Conservation (phyloP, 768 basidiomycete genomes). For the Hypholoma sublateritium region DNA sequence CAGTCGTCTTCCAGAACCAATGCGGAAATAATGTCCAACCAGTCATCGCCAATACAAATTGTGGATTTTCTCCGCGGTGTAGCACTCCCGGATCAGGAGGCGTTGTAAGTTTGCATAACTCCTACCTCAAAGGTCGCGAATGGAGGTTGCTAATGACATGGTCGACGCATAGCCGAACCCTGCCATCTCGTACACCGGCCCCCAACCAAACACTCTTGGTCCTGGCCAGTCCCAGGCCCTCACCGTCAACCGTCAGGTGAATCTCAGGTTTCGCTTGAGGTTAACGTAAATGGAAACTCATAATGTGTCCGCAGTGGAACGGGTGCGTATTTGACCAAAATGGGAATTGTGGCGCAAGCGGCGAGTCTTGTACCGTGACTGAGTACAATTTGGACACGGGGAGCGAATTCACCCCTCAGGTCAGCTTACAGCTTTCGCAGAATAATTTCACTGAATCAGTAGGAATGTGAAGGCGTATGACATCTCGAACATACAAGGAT, state of each 20-base stretch:
- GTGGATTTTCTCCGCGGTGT: conserved; percentile 41
- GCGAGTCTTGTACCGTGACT: conserved; percentile 37
- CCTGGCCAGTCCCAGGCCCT: conserved; percentile 28
- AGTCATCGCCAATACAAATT: conserved; percentile 36
- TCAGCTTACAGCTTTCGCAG: not conserved
- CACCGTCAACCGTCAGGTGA: conserved; percentile 28
- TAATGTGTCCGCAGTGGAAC: conserved; percentile 30
- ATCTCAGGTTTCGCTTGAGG: not conserved
- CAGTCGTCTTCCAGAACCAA: conserved; percentile 36
- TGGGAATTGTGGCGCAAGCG: conserved; percentile 33
- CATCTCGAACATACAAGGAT: conserved; percentile 44
- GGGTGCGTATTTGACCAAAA: conserved; percentile 40
- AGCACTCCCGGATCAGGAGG: conserved; percentile 33
- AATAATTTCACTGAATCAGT: not conserved
- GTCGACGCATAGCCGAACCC: conserved; percentile 23
- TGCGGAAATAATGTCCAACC: conserved; percentile 31
- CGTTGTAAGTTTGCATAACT: conserved; percentile 19
- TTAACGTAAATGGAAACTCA: not conserved
- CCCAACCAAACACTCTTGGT: conserved; percentile 30
- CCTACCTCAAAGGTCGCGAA: not conserved
- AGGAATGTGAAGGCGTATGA: conserved; percentile 34
- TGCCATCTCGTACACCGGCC: conserved; percentile 32
- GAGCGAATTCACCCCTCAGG: conserved; percentile 25
- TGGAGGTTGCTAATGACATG: not conserved
- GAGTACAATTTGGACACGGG: conserved; percentile 42